These are phyloP conservation scores for Malassezia dermatis DNA, from an alignment of 1,284 basidiomycete species.

Conservation along the genomic window DNA sequence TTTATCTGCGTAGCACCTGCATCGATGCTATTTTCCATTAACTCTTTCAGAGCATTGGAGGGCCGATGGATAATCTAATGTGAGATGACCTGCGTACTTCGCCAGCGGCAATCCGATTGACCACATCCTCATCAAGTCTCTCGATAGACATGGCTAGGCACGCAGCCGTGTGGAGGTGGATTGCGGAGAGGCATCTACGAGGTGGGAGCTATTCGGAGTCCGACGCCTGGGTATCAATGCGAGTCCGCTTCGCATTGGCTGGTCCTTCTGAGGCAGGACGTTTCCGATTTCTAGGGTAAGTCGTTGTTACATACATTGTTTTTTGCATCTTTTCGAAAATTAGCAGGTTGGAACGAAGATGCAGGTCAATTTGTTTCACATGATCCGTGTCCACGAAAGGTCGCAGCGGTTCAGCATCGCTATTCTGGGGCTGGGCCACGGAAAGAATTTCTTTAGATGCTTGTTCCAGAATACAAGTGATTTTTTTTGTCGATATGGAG, in stretches of 20 bases:
- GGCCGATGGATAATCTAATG: conserved; percentile 76
- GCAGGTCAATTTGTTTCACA: conserved; percentile 28
- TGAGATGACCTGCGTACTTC: conserved; percentile 45
- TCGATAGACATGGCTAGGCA: conserved; percentile 4
- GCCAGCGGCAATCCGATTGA: conserved; percentile 58
- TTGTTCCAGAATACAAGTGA: not conserved
- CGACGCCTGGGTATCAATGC: conserved; percentile 1
- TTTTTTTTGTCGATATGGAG: not conserved
- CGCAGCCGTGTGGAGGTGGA: not conserved
- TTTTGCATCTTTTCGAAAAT: not conserved
- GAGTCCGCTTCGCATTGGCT: not conserved
- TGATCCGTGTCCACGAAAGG: conserved; percentile 21
- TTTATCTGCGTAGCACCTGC: conserved; percentile 79
- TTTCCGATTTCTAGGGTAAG: not conserved
- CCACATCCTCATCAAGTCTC: conserved; percentile 51
- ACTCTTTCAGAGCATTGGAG: conserved; percentile 88
- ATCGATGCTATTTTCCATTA: conserved; percentile 88
- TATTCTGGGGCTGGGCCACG: conserved; percentile 18
- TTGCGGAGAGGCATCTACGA: not conserved
- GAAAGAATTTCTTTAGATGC: conserved; percentile 9
- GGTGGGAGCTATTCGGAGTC: not conserved
- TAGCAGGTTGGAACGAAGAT: not conserved
- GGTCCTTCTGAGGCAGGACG: not conserved
- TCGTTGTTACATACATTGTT: not conserved
- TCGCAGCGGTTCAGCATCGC: conserved; percentile 7